Evolutionary conservation across 768 basidiomycete genomes (phyloP).

Genomic region (Sarcomyxa edulis): DNA sequence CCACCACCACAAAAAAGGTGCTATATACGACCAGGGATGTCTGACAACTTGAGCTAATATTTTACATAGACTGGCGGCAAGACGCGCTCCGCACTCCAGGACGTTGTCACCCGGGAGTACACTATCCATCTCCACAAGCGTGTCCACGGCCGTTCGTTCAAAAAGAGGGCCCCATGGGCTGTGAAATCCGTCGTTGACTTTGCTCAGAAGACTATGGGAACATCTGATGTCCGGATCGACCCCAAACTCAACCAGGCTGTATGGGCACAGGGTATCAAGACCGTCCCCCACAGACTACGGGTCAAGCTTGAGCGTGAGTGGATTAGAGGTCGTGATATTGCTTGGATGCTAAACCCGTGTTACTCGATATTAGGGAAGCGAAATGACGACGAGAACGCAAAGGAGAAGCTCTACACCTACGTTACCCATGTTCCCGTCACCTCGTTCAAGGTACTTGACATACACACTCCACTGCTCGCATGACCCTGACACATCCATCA

Average conservation of each 20-base stretch:
- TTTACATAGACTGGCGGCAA: slow-evolving; percentile 61
- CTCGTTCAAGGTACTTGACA: slow-evolving; percentile 68
- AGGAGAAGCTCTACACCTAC: slow-evolving; percentile 95
- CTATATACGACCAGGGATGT: slow-evolving; percentile 3
- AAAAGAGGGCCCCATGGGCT: slow-evolving; percentile 96
- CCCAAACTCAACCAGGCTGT: slow-evolving; percentile 95
- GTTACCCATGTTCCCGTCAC: slow-evolving; percentile 75
- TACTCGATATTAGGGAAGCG: slow-evolving; percentile 76
- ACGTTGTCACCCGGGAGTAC: slow-evolving; percentile 98
- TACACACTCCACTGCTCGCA: not conserved
- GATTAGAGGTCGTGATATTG: slow-evolving; percentile 4
- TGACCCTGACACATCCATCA: slow-evolving; percentile 22
- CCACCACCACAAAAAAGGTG: slow-evolving; percentile 56
- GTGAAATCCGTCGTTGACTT: slow-evolving; percentile 93
- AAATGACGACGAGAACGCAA: slow-evolving; percentile 98
- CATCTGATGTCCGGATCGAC: slow-evolving; percentile 88
- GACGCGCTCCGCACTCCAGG: slow-evolving; percentile 93
- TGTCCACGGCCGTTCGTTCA: slow-evolving; percentile 90
- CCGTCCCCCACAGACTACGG: slow-evolving; percentile 86
- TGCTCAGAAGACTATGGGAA: slow-evolving; percentile 94
- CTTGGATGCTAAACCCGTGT: slow-evolving; percentile 5
- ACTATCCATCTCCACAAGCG: slow-evolving; percentile 97
- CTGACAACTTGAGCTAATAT: slow-evolving; percentile 1
- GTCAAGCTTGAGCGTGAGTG: slow-evolving; percentile 89
- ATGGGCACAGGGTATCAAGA: slow-evolving; percentile 93